Evolutionary conservation across 257 asterid genomes (phyloP).

Genomic region (Mitragyna speciosa): DNA sequence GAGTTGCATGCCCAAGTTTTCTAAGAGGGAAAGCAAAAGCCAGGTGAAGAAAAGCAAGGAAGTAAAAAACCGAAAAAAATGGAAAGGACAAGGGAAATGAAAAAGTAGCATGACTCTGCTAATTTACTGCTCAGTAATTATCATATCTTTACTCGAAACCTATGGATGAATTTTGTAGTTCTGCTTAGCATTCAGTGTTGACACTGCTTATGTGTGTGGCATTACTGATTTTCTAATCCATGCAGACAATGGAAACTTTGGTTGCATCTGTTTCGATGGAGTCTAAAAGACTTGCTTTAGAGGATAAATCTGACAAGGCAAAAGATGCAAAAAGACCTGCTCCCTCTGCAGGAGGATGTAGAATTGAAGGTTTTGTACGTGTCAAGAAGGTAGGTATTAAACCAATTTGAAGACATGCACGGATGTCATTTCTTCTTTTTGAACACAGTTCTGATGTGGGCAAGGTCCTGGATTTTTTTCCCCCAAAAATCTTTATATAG

Average conservation of each 20-base stretch:
- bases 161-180: not conserved
- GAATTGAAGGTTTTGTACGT: constrained; percentile 95
- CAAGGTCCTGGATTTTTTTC: not conserved
- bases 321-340: constrained; percentile 80
- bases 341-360: constrained; percentile 89
- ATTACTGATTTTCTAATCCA: constrained; percentile 15
- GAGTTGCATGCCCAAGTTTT: not conserved
- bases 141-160: not conserved
- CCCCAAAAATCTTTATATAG: not conserved
- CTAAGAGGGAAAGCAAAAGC: constrained; percentile 13
- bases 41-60: not conserved
- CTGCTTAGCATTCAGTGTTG: not conserved
- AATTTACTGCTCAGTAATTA: not conserved
- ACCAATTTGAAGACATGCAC: not conserved
- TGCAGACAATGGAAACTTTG: constrained; percentile 86
- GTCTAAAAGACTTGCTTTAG: constrained; percentile 48
- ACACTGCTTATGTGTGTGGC: not conserved
- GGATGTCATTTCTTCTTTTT: not conserved
- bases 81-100: not conserved
- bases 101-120: not conserved
- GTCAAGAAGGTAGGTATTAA: constrained; percentile 73
- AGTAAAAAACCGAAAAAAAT: constrained; percentile 4
- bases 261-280: constrained; percentile 71
- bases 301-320: constrained; percentile 30
- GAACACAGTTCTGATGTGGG: not conserved